Base-by-base conservation (phyloP, 2,329 filamentous ascomycete species). In the Ophiostoma novo-ulmi region DNA sequence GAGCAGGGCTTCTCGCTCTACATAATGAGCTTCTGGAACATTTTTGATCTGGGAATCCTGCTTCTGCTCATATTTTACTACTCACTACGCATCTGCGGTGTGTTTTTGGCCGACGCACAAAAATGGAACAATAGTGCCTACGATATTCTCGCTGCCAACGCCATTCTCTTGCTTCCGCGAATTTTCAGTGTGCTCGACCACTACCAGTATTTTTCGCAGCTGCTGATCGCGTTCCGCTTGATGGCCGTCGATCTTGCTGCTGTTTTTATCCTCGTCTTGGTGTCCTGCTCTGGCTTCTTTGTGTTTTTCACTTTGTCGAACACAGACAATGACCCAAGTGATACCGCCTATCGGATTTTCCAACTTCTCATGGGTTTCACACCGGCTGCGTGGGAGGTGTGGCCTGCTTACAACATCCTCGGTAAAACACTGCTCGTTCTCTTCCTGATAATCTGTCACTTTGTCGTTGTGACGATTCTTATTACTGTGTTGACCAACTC, bases 1-100 rank as follows among this genome's bases (percentile, higher is more conserved):
- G 94, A 98, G 79, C 93, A 97, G 80, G 94, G 94, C 2, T 97
- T 97, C 78, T 94, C 93, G 52, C 86, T 98, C 39, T 98, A 97
- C 80, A 92, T 97, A 76, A 94, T 97, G 89, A 97, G 93, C 78
- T 95, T 97, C 79, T 97, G 94, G 94, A 97, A 97, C 79, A 88
- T 94, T 52, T 97, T 97, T 79, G 94, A 97, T 77, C 83, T 97
- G 52, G 94, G 94, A 10, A 97, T 97, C 69, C 81, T 97, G 69
- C 81, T 97, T 35, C 83, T 97, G 72, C 88, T 97, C 75, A 88
- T 96, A 76, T 86, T 92, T 70, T 97, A 97, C 82, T 97, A 97
- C 78, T 91, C 91, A 76, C 88, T 97, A 82, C 89, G 94, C 70
- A 85, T 95, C 17, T 97, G 96, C 76, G 93, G 93, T 26, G 90